Conservation (phyloP, 148 eudicot species). For the Rhododendron vialii region DNA sequence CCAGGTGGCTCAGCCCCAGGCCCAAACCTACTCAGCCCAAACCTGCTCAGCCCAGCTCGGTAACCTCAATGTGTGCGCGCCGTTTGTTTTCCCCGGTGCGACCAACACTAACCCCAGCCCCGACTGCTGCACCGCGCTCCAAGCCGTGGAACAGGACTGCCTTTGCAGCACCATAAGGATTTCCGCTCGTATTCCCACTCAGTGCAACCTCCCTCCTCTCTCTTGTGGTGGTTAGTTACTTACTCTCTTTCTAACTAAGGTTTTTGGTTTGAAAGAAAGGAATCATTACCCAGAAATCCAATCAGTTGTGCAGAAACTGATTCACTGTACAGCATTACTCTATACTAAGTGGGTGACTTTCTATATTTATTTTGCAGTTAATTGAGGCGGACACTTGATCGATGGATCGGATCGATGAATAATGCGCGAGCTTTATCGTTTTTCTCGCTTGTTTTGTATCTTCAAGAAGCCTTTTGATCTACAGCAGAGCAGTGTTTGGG, state of each 20-base stretch:
- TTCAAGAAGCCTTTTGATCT: not conserved
- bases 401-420: not conserved
- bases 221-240: constrained; percentile 30
- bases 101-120: constrained; percentile 38
- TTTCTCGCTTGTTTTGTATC: not conserved
- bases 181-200: constrained; percentile 55
- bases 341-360: not conserved
- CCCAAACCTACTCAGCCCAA: constrained; percentile 12
- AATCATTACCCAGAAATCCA: not conserved
- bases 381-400: not conserved
- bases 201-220: constrained; percentile 64
- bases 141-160: constrained; percentile 55
- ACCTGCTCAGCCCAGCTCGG: constrained; percentile 41
- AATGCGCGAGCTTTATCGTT: not conserved
- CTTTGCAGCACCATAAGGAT: constrained; percentile 71
- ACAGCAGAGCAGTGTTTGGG: not conserved
- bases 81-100: constrained; percentile 59
- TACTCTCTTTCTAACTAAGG: not conserved
- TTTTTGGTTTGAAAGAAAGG: not conserved
- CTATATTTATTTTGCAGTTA: not conserved
- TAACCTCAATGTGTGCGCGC: constrained; percentile 56
- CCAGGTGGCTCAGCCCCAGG: constrained; percentile 4
- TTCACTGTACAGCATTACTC: not conserved
- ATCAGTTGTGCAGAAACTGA: not conserved
- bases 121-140: constrained; percentile 74